Evolutionary conservation across 2,329 filamentous ascomycete species (phyloP).

Genomic region (Paraconiothyrium brasiliense): DNA sequence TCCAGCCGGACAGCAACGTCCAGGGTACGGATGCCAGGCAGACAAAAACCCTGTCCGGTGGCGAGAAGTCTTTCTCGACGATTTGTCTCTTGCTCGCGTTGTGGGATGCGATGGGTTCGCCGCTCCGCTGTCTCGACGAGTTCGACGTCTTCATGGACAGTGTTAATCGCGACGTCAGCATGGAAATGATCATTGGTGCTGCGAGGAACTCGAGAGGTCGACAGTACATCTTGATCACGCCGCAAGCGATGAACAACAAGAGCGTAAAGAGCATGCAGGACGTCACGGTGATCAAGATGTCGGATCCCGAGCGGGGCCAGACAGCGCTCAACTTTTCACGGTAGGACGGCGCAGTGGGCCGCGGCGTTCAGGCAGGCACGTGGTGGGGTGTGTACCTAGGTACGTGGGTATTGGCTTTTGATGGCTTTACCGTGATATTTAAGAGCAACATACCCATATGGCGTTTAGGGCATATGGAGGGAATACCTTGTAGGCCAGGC

Average conservation of each 20-base stretch:
- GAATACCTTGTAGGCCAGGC: not conserved
- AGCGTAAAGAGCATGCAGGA: slow-evolving; percentile 69
- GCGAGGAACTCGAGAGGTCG: slow-evolving; percentile 87
- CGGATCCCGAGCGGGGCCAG: slow-evolving; percentile 62
- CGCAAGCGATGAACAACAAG: slow-evolving; percentile 74
- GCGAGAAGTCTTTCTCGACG: slow-evolving; percentile 97
- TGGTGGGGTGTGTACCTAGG: not conserved
- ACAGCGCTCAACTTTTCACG: slow-evolving; percentile 49
- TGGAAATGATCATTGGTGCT: slow-evolving; percentile 89
- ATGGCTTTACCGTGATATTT: slow-evolving; percentile 56
- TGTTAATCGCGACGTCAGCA: slow-evolving; percentile 91
- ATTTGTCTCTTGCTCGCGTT: slow-evolving; percentile 92
- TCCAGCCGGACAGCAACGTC: slow-evolving; percentile 74
- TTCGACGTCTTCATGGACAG: slow-evolving; percentile 99
- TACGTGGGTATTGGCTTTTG: slow-evolving; percentile 59
- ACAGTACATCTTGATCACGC: slow-evolving; percentile 96
- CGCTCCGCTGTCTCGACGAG: slow-evolving; percentile 93
- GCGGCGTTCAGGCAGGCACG: not conserved
- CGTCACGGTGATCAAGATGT: slow-evolving; percentile 76
- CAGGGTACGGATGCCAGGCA: slow-evolving; percentile 76
- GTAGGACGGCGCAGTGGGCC: not conserved
- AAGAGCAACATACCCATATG: not conserved
- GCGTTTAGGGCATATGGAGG: not conserved
- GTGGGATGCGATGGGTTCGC: slow-evolving; percentile 98
- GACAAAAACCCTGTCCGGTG: slow-evolving; percentile 92